phyloP scores from a whole-genome alignment of 2,329 filamentous ascomycete species.

The Myriosclerotinia duriaeana region DNA sequence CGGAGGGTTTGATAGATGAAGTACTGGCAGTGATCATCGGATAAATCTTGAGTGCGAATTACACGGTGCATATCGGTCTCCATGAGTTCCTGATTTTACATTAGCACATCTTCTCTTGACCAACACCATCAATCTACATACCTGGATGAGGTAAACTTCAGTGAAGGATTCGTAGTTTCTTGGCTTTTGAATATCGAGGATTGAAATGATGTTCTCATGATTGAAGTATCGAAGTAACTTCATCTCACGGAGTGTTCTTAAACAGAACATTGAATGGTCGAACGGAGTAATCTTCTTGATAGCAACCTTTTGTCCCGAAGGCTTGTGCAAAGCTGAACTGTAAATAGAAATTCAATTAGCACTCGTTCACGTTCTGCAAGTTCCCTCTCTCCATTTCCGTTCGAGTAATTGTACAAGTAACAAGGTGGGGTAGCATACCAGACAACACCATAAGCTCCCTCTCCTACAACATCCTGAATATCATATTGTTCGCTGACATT shows the following conservation, averaged over 20 bases:
- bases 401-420: slow-evolving; percentile 5
- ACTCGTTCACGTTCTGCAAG: neutral
- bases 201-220: slow-evolving; percentile 99
- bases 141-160: slow-evolving; percentile 98
- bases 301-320: slow-evolving; percentile 95
- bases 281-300: slow-evolving; percentile 99
- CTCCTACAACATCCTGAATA: slow-evolving; percentile 98
- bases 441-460: slow-evolving; percentile 97
- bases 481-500: slow-evolving; percentile 99
- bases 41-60: slow-evolving; percentile 96
- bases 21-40: slow-evolving; percentile 99
- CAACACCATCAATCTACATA: slow-evolving; percentile 45
- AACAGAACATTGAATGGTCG: slow-evolving; percentile 98
- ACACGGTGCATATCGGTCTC: slow-evolving; percentile 99
- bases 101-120: slow-evolving; percentile 24
- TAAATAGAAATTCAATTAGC: slow-evolving; percentile 16
- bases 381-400: neutral
- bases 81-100: slow-evolving; percentile 76
- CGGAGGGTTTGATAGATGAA: slow-evolving; percentile 99
- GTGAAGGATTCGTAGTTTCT: slow-evolving; percentile 94
- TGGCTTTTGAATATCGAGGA: slow-evolving; percentile 97
- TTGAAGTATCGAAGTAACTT: slow-evolving; percentile 99
- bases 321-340: slow-evolving; percentile 96
- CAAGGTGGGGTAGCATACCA: slow-evolving; percentile 59
- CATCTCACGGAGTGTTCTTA: slow-evolving; percentile 97